Evolutionary conservation across 2,329 filamentous ascomycete species (phyloP).

Genomic region (Chaetomium globosum): DNA sequence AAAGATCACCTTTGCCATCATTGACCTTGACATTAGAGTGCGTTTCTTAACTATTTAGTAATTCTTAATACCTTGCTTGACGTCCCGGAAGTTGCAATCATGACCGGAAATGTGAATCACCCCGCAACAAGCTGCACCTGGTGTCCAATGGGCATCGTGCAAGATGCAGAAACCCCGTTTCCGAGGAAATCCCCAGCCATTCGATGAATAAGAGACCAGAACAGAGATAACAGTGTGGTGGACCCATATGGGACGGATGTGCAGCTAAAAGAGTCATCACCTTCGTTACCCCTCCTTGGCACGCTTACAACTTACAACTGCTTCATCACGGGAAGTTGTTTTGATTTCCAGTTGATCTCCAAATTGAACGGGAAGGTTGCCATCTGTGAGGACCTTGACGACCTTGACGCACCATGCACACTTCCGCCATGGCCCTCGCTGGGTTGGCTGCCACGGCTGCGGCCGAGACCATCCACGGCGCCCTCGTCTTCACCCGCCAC

Average conservation of each 20-base stretch:
- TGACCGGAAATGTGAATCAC: neutral
- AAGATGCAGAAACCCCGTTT: neutral
- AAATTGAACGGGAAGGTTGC: neutral
- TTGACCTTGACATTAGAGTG: too few relatives aligned
- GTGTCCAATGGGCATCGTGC: neutral
- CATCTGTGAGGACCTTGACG: neutral
- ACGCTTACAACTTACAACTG: neutral
- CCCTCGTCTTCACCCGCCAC: conserved; percentile 87
- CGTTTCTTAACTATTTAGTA: neutral
- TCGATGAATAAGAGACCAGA: neutral
- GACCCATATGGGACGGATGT: neutral
- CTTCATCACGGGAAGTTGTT: neutral
- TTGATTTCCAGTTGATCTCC: neutral
- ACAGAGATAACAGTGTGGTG: conserved; percentile 1
- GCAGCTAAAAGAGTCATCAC: neutral
- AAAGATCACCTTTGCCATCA: too few relatives aligned
- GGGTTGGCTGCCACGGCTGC: conserved; percentile 39
- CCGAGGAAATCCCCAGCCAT: conserved; percentile 8
- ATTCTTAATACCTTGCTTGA: neutral
- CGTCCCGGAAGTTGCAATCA: neutral
- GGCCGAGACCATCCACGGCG: conserved; percentile 73
- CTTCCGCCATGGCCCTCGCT: conserved; percentile 42
- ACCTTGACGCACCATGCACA: conserved; percentile 21
- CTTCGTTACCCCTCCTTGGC: conserved; percentile 4
- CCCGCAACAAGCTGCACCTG: neutral